Evolutionary conservation across 108 stramenopile genomes (phyloP), one percentile per base, ranked within the genome.

Genomic region (Licmophora abbreviata): DNA sequence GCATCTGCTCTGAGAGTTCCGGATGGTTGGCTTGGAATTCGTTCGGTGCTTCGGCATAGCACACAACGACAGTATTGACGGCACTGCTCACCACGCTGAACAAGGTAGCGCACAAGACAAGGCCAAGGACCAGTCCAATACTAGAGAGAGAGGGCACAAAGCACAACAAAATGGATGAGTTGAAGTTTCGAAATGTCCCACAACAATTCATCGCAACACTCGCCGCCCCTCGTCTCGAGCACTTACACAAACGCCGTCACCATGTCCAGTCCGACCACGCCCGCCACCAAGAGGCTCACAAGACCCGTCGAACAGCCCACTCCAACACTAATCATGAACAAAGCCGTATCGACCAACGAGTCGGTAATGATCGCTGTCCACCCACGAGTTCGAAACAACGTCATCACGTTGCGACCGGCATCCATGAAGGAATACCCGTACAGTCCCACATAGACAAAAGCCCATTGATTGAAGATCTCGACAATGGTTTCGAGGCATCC

Each of bases 51-150:
- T 92, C 85, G 23, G 91, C 91, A 51, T 81, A 95, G 54, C 82
- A 81, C 0, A 95, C 94, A 65, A 88, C 84, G 31, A 88, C 85
- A 3, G 90, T 81, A 46, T 92, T 87, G 42, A 88, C 88, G 3
- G 77, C 90, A 62, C 83, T 81, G 14, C 66, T 67, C 23, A 95
- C 64, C 8, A 83, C 66, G 24, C 71, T 63, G 41, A 86, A 61
- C 51, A 92, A 34, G 14, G 82, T 76, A 5, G 52, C 57, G 20
- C 76, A 68, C 8, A 81, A 46, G 21, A 77, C 67, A 36, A 79
- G 61, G 17, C 84, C 84, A 22, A 81, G 55, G 9, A 82, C 30
- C 8, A 73, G 58, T 15, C 81, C 79, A 37, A 83, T n/a, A n/a
- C n/a, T n/a, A n/a, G n/a, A 22, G 26, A 48, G 4, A 17, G 48